A percentile compares a stretch with the other conserved stretches of the same genome.
Evolutionary conservation across 441 rosid species (phyloP).

Genomic region (Populus hybrid): DNA sequence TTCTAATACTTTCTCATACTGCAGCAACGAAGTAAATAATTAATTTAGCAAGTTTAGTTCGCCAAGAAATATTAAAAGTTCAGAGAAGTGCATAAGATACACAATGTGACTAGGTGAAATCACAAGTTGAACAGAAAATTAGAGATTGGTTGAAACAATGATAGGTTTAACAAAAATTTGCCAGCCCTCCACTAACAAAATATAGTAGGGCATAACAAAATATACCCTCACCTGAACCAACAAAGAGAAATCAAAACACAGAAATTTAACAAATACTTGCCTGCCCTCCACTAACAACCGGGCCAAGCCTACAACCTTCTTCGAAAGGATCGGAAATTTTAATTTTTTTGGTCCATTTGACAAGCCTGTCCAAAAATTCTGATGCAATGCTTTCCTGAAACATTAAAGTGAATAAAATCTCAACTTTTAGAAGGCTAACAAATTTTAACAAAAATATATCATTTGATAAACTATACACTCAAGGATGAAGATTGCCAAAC

Average conservation of each 20-base stretch:
- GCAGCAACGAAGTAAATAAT: conserved; percentile 26
- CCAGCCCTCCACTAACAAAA: neutral
- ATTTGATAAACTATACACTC: neutral
- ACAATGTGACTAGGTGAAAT: conserved; percentile 1
- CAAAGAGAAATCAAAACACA: conserved; percentile 7
- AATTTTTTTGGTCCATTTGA: conserved; percentile 76
- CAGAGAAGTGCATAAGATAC: neutral
- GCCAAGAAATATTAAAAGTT: neutral
- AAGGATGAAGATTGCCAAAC: neutral
- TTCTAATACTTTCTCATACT: conserved; percentile 76
- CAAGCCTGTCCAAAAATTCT: conserved; percentile 70
- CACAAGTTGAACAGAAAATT: conserved; percentile 1
- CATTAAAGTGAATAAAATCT: conserved; percentile 11
- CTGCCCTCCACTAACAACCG: conserved; percentile 81
- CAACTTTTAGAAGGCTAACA: conserved; percentile 4
- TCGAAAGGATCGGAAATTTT: conserved; percentile 91
- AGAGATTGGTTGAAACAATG: neutral
- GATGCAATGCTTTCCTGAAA: conserved; percentile 77
- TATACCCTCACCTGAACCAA: neutral
- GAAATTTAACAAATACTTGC: conserved; percentile 27
- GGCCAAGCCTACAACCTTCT: conserved; percentile 96
- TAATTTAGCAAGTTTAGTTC: neutral
- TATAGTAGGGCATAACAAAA: too few species aligned
- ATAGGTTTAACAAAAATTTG: neutral
- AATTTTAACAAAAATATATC: neutral